A percentile compares a stretch with the other conserved stretches of the same genome.
Evolutionary conservation across 257 asterid species (phyloP).

Genomic region (Solanum acaule): DNA sequence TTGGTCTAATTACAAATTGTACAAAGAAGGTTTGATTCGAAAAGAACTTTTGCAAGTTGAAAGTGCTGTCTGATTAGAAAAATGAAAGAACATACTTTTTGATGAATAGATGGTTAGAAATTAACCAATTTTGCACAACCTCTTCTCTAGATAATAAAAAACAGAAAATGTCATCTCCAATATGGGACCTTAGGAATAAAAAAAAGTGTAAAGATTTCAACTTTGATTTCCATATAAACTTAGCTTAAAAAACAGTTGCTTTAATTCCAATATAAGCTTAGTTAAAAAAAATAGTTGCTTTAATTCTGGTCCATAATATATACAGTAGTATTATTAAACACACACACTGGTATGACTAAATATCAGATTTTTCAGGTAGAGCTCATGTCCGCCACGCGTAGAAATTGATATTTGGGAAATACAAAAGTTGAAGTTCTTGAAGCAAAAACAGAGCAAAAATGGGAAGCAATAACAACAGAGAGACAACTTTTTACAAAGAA

Average conservation of each 20-base stretch:
- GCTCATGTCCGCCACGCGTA: not conserved
- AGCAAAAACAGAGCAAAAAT: not conserved
- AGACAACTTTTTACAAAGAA: slow-evolving; percentile 25
- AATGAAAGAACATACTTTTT: not conserved
- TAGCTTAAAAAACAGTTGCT: not conserved
- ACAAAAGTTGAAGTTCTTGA: not conserved
- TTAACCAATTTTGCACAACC: not conserved
- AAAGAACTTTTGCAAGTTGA: not conserved
- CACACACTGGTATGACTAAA: not conserved
- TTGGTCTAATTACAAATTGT: not conserved
- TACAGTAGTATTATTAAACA: not conserved
- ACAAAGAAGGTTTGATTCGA: not conserved
- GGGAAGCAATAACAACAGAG: not conserved
- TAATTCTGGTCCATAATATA: not conserved
- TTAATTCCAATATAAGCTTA: not conserved
- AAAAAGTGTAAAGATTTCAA: no score
- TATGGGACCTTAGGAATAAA: not conserved
- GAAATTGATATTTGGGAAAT: not conserved
- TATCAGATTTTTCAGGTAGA: not conserved
- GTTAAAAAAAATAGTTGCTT: not conserved
- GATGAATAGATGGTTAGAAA: not conserved
- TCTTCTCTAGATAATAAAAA: not conserved
- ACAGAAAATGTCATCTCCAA: not conserved
- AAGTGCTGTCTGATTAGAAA: not conserved
- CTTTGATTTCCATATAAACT: not conserved